Evolutionary conservation across 768 basidiomycete genomes (phyloP).

Genomic region (Fistulinella prunicolor): DNA sequence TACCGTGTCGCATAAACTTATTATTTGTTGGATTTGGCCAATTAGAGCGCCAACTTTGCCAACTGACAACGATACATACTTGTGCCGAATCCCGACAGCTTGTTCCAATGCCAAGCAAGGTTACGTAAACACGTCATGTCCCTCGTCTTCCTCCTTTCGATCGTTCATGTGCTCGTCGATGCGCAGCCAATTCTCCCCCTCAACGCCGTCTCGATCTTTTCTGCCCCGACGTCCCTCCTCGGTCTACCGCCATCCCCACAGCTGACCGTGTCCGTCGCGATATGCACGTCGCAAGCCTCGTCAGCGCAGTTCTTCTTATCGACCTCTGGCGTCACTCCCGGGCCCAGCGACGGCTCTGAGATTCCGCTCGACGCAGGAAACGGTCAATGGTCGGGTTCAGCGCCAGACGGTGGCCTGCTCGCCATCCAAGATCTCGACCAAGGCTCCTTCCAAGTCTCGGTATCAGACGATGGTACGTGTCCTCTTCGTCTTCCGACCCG

Average conservation of each 20-base stretch:
- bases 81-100: no score
- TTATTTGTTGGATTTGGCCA: no score
- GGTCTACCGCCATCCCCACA: constrained; percentile 38
- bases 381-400: constrained; percentile 50
- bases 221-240: constrained; percentile 34
- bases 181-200: constrained; percentile 32
- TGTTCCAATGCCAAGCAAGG: no score
- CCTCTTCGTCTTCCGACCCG: not conserved
- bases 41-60: no score
- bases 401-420: constrained; percentile 49
- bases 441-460: constrained; percentile 55
- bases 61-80: no score
- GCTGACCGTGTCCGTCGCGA: constrained; percentile 47
- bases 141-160: not conserved
- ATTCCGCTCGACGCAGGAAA: constrained; percentile 46
- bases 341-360: constrained; percentile 43
- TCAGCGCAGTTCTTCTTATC: constrained; percentile 58
- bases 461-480: constrained; percentile 44
- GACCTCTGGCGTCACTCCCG: constrained; percentile 38
- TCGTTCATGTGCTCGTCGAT: constrained; percentile 1
- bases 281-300: constrained; percentile 37
- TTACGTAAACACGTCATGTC: no score
- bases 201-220: constrained; percentile 37
- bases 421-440: constrained; percentile 41
- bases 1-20: no score